These are phyloP conservation scores for Boletus rufocinnamomeus DNA, from an alignment of 768 basidiomycete genomes.

Conservation along the genomic window DNA sequence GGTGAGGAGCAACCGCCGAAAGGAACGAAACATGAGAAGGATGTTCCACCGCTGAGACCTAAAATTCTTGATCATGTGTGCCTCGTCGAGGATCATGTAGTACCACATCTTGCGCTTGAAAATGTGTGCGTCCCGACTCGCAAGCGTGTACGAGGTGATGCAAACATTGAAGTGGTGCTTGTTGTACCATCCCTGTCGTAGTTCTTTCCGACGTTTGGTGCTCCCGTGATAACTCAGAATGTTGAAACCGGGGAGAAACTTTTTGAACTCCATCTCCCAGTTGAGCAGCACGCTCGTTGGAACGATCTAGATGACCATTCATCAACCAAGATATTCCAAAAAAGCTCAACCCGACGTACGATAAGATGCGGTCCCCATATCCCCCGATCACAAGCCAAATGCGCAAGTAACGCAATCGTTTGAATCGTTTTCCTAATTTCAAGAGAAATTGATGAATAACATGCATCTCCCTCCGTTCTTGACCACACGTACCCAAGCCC, in stretches of 20 bases:
- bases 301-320: constrained; percentile 53
- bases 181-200: constrained; percentile 89
- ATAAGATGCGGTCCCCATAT: constrained; percentile 95
- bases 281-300: constrained; percentile 94
- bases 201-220: constrained; percentile 85
- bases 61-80: constrained; percentile 98
- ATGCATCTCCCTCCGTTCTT: not conserved
- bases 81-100: constrained; percentile 95
- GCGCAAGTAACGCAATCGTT: constrained; percentile 91
- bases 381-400: constrained; percentile 86
- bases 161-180: constrained; percentile 91
- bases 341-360: constrained; percentile 38
- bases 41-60: constrained; percentile 93
- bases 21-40: constrained; percentile 83
- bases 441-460: not conserved
- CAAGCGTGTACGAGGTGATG: constrained; percentile 91
- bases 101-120: constrained; percentile 95
- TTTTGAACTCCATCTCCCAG: constrained; percentile 98
- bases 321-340: not conserved
- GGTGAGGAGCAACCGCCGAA: constrained; percentile 85
- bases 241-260: constrained; percentile 88
- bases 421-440: constrained; percentile 86
- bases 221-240: constrained; percentile 89
- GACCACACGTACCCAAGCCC: constrained; percentile 73
- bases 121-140: constrained; percentile 86